These are phyloP conservation scores for Rubus idaeus DNA, from an alignment of 306 rosid genomes.

Conservation along the genomic window DNA sequence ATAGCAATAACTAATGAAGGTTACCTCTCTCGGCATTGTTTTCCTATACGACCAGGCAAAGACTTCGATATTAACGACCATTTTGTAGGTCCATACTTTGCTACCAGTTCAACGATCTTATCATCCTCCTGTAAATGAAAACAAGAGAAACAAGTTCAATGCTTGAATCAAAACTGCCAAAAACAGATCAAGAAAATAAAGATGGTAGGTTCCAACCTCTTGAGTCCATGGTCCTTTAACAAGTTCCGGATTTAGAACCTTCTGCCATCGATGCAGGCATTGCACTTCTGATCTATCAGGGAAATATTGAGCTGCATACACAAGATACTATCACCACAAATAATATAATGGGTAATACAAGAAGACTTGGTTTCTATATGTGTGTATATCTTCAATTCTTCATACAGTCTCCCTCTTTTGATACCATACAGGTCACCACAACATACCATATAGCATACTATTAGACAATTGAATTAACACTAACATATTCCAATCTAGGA, in stretches of 20 bases:
- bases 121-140: slow-evolving; percentile 77
- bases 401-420: background rate
- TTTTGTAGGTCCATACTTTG: slow-evolving; percentile 81
- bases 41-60: slow-evolving; percentile 97
- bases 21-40: slow-evolving; percentile 97
- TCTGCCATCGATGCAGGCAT: slow-evolving; percentile 99
- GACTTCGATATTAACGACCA: slow-evolving; percentile 98
- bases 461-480: background rate
- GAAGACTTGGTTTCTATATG: background rate
- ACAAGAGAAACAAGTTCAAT: slow-evolving; percentile 26
- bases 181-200: slow-evolving; percentile 11
- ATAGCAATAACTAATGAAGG: slow-evolving; percentile 9
- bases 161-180: slow-evolving; percentile 18
- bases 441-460: background rate
- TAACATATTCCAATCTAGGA: background rate
- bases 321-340: slow-evolving; percentile 15
- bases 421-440: background rate
- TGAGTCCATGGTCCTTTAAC: slow-evolving; percentile 97
- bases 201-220: slow-evolving; percentile 57
- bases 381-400: background rate
- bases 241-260: slow-evolving; percentile 96
- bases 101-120: slow-evolving; percentile 77
- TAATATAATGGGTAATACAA: background rate
- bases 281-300: slow-evolving; percentile 96
- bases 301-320: slow-evolving; percentile 81